phyloP scores from a whole-genome alignment of 371 early-diverging fungal species.

The Capillidium heterosporum region DNA sequence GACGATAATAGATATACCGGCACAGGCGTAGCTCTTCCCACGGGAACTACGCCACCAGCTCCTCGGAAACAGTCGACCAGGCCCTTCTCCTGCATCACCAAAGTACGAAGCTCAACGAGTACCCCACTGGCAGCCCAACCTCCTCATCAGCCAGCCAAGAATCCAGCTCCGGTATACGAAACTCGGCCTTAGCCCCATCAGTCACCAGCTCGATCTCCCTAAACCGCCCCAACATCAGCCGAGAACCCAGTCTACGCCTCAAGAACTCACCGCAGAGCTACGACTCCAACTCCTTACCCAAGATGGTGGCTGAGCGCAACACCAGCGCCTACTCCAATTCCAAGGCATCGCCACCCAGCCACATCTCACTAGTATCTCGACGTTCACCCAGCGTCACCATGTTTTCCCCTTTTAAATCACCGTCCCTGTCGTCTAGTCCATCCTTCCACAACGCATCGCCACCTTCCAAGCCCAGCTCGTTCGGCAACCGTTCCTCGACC shows the following conservation, averaged over 20 bases:
- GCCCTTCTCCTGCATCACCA: background rate
- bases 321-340: background rate
- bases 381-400: background rate
- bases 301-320: background rate
- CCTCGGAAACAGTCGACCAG: background rate
- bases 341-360: background rate
- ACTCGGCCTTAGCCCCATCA: background rate
- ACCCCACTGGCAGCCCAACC: background rate
- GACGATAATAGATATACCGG: background rate
- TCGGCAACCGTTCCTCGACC: constrained; percentile 1
- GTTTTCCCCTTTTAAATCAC: constrained; percentile 10
- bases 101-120: background rate
- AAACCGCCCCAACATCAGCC: background rate
- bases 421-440: constrained; percentile 10
- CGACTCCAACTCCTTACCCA: background rate
- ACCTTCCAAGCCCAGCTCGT: constrained; percentile 1
- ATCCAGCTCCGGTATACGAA: background rate
- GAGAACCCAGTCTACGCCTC: background rate
- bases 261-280: background rate
- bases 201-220: background rate
- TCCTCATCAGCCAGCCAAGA: background rate
- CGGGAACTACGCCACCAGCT: background rate
- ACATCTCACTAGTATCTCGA: background rate
- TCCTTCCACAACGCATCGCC: constrained; percentile 2
- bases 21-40: background rate